phyloP scores from a whole-genome alignment of 805 yeast species.

The Ogataea henricii region DNA sequence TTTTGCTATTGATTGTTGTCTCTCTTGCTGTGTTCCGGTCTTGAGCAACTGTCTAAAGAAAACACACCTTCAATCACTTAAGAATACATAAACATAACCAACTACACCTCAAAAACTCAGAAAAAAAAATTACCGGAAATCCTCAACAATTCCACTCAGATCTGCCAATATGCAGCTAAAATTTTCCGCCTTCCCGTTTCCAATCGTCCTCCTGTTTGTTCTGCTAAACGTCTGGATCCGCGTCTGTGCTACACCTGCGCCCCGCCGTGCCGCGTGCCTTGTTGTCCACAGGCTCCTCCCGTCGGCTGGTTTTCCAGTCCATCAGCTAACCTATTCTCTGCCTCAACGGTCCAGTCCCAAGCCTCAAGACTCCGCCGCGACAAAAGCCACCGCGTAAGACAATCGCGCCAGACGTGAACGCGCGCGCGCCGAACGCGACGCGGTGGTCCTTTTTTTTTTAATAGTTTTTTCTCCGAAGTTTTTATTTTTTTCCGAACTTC shows the following conservation, averaged over 20 bases:
- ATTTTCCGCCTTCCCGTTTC: not conserved
- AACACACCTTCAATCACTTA: too few relatives aligned
- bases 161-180: constrained; percentile 1
- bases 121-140: not conserved
- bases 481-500: too few relatives aligned
- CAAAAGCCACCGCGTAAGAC: not conserved
- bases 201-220: not conserved
- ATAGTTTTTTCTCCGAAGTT: too few relatives aligned
- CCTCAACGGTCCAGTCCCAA: not conserved
- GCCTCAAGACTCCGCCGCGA: constrained; percentile 3
- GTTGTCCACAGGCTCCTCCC: not conserved
- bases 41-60: too few relatives aligned
- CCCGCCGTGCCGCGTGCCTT: not conserved
- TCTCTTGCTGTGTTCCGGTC: too few relatives aligned
- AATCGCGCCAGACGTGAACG: not conserved
- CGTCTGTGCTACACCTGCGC: not conserved
- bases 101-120: not conserved
- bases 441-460: too few relatives aligned
- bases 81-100: not conserved
- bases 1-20: not conserved
- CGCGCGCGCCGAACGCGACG: constrained; percentile 1
- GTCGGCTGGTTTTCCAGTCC: not conserved
- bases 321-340: not conserved
- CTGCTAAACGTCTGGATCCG: not conserved
- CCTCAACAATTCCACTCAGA: not conserved